Evolutionary conservation across 768 basidiomycete genomes (phyloP).

Genomic region (Calvatia gigantea): DNA sequence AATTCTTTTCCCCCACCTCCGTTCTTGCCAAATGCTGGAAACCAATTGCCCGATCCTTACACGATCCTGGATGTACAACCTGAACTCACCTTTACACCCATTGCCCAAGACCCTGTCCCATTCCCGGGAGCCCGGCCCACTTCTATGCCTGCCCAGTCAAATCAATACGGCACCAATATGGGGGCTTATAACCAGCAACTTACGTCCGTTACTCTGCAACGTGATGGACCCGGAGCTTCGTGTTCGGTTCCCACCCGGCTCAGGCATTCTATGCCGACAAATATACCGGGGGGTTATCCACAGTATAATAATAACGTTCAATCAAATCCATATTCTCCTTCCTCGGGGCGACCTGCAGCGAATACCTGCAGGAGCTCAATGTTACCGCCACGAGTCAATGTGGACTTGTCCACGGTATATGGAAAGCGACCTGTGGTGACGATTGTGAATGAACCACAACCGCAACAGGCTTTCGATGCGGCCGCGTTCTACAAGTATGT

Average conservation of each 20-base stretch:
- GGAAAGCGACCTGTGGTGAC: slow-evolving; percentile 1
- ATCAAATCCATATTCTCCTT: not conserved
- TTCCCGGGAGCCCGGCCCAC: no score
- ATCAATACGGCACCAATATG: not conserved
- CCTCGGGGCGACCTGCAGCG: not conserved
- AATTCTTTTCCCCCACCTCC: not conserved
- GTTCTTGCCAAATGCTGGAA: not conserved
- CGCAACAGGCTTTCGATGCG: slow-evolving; percentile 16
- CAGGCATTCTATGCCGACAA: not conserved
- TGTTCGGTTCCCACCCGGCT: not conserved
- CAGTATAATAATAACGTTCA: not conserved
- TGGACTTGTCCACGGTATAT: slow-evolving; percentile 2
- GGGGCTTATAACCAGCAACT: not conserved
- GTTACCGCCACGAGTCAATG: not conserved
- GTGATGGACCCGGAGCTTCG: no score
- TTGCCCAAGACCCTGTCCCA: not conserved
- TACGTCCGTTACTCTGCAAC: not conserved
- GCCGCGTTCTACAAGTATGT: slow-evolving; percentile 58
- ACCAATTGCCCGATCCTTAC: not conserved
- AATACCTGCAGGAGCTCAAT: not conserved
- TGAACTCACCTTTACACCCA: not conserved
- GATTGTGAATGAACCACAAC: not conserved
- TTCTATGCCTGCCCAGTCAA: not conserved
- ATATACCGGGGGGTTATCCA: not conserved
- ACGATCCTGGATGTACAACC: not conserved